Evolutionary conservation across 345 rosid genomes (phyloP).

Genomic region (Eucalyptus pumila): DNA sequence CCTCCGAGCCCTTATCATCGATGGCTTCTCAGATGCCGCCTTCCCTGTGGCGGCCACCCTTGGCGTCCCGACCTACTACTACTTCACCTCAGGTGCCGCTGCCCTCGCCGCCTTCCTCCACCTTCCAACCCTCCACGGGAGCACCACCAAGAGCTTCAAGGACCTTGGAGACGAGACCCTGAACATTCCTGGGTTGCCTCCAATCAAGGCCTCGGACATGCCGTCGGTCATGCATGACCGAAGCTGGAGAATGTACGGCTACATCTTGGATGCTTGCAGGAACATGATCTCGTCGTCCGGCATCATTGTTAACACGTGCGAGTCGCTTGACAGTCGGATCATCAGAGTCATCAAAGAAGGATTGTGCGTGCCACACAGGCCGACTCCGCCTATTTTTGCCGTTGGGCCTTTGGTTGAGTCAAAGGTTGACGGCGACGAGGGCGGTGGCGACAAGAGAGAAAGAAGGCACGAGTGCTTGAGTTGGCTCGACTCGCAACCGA

Average conservation of each 20-base stretch:
- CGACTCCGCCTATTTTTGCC: background rate
- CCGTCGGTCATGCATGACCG: background rate
- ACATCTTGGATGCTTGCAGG: background rate
- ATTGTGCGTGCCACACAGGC: background rate
- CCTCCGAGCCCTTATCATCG: constrained; percentile 10
- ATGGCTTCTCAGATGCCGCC: constrained; percentile 6
- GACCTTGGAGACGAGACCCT: background rate
- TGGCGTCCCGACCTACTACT: constrained; percentile 10
- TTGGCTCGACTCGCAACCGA: background rate
- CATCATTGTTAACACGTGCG: background rate
- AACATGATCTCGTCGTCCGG: background rate
- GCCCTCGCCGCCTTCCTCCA: constrained; percentile 3
- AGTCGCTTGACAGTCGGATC: background rate
- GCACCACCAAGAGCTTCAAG: background rate
- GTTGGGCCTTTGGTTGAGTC: background rate
- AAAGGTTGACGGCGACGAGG: background rate
- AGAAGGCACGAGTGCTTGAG: background rate
- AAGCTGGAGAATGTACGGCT: background rate
- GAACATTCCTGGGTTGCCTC: constrained; percentile 8
- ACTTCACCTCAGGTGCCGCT: background rate
- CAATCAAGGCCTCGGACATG: background rate
- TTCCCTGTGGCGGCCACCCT: constrained; percentile 2
- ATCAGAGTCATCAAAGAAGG: background rate
- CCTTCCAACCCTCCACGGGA: background rate
- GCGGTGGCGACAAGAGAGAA: background rate